These are phyloP conservation scores for Albatrellus ellisii DNA, from an alignment of 768 basidiomycete species.

Conservation along the genomic window DNA sequence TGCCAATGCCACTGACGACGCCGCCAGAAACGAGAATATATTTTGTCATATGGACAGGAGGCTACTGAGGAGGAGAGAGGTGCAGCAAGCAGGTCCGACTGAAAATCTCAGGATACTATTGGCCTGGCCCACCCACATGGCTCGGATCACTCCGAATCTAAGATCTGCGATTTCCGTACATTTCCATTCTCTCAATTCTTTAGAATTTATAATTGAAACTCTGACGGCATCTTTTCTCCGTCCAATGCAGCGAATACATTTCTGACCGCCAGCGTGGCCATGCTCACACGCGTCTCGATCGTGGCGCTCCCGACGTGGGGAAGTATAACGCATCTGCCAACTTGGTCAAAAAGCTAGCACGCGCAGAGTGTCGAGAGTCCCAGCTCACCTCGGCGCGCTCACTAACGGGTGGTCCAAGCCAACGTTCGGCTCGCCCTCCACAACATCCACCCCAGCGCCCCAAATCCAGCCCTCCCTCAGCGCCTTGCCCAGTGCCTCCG, in stretches of 20 bases:
- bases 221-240: constrained; percentile 41
- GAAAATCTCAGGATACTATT: too few species aligned
- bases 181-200: too few species aligned
- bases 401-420: constrained; percentile 65
- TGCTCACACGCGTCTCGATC: constrained; percentile 65
- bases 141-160: too few species aligned
- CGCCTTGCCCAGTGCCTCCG: constrained; percentile 75
- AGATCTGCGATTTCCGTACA: too few species aligned
- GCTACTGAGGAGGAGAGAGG: too few species aligned
- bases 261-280: constrained; percentile 65
- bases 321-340: constrained; percentile 56
- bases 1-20: constrained; percentile 97
- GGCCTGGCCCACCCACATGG: too few species aligned
- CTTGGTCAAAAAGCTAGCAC: not conserved
- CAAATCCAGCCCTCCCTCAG: constrained; percentile 70
- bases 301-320: constrained; percentile 93
- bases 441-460: constrained; percentile 89
- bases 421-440: constrained; percentile 84
- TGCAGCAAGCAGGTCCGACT: too few species aligned
- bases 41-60: constrained; percentile 55
- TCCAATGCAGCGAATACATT: constrained; percentile 51
- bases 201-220: too few species aligned
- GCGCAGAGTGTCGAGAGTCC: not conserved
- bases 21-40: constrained; percentile 95
- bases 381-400: constrained; percentile 49